Percentiles rank a stretch among this genome's conserved stretches.
These are phyloP conservation scores for Cicer bijugum DNA, from an alignment of 306 rosid species.

Conservation along the genomic window DNA sequence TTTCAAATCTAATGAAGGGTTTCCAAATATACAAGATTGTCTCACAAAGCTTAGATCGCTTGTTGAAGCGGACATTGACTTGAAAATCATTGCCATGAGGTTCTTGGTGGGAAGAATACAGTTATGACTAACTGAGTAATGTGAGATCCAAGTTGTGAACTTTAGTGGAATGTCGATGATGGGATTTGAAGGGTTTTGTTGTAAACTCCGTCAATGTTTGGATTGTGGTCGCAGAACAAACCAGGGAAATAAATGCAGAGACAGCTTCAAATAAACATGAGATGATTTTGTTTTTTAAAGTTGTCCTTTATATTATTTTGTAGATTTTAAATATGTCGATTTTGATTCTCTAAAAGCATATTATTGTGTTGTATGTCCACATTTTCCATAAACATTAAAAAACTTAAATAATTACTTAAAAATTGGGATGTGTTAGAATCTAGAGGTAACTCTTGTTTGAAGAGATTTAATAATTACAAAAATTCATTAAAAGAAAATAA, in stretches of 20 bases:
- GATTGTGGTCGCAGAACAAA: conserved; percentile 39
- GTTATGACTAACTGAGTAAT: conserved; percentile 12
- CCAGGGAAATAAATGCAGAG: conserved; percentile 8
- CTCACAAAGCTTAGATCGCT: conserved; percentile 46
- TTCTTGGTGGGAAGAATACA: conserved; percentile 5
- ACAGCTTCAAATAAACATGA: too few species aligned
- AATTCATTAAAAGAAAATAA: too few species aligned
- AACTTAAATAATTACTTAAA: too few species aligned
- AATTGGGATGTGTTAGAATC: too few species aligned
- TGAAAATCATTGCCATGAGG: neutral
- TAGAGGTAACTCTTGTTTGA: too few species aligned
- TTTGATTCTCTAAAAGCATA: too few species aligned
- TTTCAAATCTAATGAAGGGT: conserved; percentile 40
- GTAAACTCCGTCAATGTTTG: conserved; percentile 54
- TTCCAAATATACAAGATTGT: conserved; percentile 34
- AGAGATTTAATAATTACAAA: too few species aligned
- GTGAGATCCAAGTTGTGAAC: conserved; percentile 16
- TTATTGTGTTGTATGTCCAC: too few species aligned
- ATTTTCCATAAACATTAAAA: too few species aligned
- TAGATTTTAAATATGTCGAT: too few species aligned
- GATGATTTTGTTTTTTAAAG: too few species aligned
- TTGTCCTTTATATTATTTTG: too few species aligned
- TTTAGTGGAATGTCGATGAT: neutral
- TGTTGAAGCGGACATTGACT: conserved; percentile 59
- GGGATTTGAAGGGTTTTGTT: conserved; percentile 37